Conservation (phyloP, 2,329 filamentous ascomycete species). For the Anisogramma anomala region DNA sequence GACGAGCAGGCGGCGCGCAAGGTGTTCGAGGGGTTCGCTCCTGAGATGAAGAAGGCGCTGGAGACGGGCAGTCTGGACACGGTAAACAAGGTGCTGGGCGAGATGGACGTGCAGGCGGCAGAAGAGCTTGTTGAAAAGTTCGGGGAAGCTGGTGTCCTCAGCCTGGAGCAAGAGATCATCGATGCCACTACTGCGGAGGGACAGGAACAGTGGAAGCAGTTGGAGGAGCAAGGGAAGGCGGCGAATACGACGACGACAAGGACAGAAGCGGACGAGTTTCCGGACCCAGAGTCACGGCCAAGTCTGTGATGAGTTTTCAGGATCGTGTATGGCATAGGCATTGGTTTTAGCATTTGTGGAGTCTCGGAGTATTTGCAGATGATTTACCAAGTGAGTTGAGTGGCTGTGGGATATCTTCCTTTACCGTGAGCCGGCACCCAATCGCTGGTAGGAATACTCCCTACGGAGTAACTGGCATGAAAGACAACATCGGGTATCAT, state of each 20-base stretch:
- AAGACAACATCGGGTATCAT: too few species aligned
- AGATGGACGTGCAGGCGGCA: constrained; percentile 73
- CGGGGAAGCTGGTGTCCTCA: constrained; percentile 74
- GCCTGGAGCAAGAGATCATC: constrained; percentile 84
- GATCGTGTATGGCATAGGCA: too few species aligned
- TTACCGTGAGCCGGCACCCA: too few species aligned
- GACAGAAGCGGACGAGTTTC: constrained; percentile 13
- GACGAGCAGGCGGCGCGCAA: constrained; percentile 52
- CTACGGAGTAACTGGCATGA: too few species aligned
- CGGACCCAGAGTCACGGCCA: constrained; percentile 12
- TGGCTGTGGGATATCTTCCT: too few species aligned
- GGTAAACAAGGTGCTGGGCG: constrained; percentile 75
- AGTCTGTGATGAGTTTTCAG: background rate
- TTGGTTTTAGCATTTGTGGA: background rate
- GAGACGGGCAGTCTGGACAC: constrained; percentile 82
- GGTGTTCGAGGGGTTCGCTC: constrained; percentile 75
- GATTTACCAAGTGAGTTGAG: too few species aligned
- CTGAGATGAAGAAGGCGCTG: constrained; percentile 69
- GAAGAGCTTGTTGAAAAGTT: constrained; percentile 71
- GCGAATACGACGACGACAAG: too few species aligned
- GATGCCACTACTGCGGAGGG: constrained; percentile 89
- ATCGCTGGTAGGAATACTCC: too few species aligned
- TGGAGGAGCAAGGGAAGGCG: constrained; percentile 36
- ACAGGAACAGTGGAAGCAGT: constrained; percentile 61
- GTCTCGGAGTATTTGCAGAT: background rate